These are phyloP conservation scores for Thelonectria olida DNA, from an alignment of 2,329 filamentous ascomycete genomes.

Conservation along the genomic window DNA sequence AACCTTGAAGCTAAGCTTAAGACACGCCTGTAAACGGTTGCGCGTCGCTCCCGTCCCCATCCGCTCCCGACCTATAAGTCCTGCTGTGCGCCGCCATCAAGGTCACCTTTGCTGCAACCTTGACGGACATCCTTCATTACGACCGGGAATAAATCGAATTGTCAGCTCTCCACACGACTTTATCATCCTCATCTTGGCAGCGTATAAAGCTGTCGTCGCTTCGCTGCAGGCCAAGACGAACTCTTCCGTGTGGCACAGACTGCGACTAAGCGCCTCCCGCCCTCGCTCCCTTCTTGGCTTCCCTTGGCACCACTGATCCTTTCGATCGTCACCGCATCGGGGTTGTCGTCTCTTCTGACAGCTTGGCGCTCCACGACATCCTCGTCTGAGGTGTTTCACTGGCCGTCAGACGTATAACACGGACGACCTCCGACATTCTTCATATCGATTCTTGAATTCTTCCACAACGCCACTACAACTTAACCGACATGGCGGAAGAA, in stretches of 20 bases:
- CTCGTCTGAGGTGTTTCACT: background rate
- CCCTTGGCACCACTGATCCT: background rate
- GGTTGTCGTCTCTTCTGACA: conserved; percentile 24
- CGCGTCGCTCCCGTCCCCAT: conserved; percentile 17
- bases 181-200: background rate
- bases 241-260: conserved; percentile 7
- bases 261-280: background rate
- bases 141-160: background rate
- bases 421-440: background rate
- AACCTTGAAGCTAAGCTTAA: conserved; percentile 15
- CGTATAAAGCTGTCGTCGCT: conserved; percentile 12
- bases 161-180: background rate
- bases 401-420: conserved; percentile 5
- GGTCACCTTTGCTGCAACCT: background rate
- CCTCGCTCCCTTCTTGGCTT: conserved; percentile 26
- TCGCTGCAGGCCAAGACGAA: conserved; percentile 19
- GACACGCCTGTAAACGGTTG: conserved; percentile 9
- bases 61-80: conserved; percentile 25
- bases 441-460: background rate
- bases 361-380: conserved; percentile 34
- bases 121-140: background rate
- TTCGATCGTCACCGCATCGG: conserved; percentile 34
- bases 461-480: background rate
- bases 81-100: conserved; percentile 6
- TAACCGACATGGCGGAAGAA: conserved; percentile 40